Evolutionary conservation across 208 protist species (phyloP).

Genomic region (Crithidia mellificae): DNA sequence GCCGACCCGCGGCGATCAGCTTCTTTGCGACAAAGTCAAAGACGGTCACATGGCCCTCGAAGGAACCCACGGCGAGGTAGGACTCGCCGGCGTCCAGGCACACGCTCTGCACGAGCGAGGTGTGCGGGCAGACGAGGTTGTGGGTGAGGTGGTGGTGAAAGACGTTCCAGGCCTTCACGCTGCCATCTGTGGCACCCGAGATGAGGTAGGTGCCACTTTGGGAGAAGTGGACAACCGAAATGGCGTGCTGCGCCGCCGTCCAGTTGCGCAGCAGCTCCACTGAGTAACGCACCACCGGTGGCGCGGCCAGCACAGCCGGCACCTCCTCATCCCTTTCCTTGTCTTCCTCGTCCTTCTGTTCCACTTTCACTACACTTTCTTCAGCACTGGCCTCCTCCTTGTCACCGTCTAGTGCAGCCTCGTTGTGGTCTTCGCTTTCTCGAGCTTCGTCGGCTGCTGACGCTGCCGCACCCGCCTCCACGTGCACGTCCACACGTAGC

Average conservation of each 20-base stretch:
- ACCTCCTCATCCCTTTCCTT: neutral
- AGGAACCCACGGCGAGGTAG: slow-evolving; percentile 72
- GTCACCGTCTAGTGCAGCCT: too few relatives aligned
- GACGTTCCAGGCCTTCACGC: slow-evolving; percentile 86
- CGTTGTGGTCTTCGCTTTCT: neutral
- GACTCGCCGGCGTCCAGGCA: slow-evolving; percentile 65
- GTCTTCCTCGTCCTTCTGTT: too few relatives aligned
- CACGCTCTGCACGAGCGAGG: slow-evolving; percentile 59
- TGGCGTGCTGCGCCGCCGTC: slow-evolving; percentile 88
- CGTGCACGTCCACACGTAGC: slow-evolving; percentile 51
- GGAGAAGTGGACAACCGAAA: slow-evolving; percentile 81
- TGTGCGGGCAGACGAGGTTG: slow-evolving; percentile 69
- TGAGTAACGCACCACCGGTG: slow-evolving; percentile 31
- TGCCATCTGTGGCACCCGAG: slow-evolving; percentile 82
- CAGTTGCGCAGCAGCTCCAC: slow-evolving; percentile 60
- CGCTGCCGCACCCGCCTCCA: slow-evolving; percentile 10
- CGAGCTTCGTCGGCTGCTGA: neutral
- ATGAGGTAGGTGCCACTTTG: slow-evolving; percentile 66
- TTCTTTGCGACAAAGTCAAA: slow-evolving; percentile 82
- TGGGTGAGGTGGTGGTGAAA: slow-evolving; percentile 91
- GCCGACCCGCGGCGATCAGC: slow-evolving; percentile 48
- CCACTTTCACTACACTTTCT: slow-evolving; percentile 1
- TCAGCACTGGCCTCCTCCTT: neutral
- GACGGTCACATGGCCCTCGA: slow-evolving; percentile 83
- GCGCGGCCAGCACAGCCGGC: neutral